phyloP scores from a whole-genome alignment of 805 yeast genomes.

The Wickerhamiella alocasiicola region DNA sequence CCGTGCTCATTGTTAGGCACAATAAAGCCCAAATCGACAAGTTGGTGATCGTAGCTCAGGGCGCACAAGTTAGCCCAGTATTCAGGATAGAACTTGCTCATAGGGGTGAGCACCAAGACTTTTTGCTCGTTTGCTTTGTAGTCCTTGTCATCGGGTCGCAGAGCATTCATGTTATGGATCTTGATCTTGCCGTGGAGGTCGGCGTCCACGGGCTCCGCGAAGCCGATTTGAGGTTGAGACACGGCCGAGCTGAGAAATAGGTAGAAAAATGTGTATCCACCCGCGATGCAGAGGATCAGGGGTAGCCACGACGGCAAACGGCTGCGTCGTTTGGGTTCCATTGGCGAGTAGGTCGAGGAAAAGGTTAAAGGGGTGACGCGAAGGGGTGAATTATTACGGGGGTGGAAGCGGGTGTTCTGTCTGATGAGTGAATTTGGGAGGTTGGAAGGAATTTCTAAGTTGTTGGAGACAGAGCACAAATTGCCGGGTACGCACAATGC shows the following conservation, averaged over 20 bases:
- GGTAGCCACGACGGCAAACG: slow-evolving; percentile 6
- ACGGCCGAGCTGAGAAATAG: slow-evolving; percentile 12
- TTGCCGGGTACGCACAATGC: no score
- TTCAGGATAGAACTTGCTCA: slow-evolving; percentile 70
- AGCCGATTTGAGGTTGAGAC: slow-evolving; percentile 16
- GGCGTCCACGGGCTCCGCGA: slow-evolving; percentile 20
- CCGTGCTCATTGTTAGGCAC: slow-evolving; percentile 77
- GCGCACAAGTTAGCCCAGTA: slow-evolving; percentile 78
- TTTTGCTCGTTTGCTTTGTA: slow-evolving; percentile 69
- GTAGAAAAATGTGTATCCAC: slow-evolving; percentile 5
- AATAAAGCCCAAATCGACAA: slow-evolving; percentile 82
- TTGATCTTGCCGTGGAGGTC: slow-evolving; percentile 21
- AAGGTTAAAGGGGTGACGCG: background rate
- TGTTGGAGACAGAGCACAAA: no score
- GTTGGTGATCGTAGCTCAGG: slow-evolving; percentile 70
- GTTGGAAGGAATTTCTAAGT: no score
- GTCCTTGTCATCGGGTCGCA: slow-evolving; percentile 50
- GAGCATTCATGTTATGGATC: slow-evolving; percentile 48
- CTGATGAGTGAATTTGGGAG: no score
- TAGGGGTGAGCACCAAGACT: slow-evolving; percentile 77
- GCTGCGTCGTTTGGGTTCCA: slow-evolving; percentile 11
- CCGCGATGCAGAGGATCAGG: slow-evolving; percentile 2
- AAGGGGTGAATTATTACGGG: background rate
- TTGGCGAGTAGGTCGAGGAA: no score
- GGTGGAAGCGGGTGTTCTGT: no score